Conservation (phyloP, 768 basidiomycete genomes). For the Bullera alba region DNA sequence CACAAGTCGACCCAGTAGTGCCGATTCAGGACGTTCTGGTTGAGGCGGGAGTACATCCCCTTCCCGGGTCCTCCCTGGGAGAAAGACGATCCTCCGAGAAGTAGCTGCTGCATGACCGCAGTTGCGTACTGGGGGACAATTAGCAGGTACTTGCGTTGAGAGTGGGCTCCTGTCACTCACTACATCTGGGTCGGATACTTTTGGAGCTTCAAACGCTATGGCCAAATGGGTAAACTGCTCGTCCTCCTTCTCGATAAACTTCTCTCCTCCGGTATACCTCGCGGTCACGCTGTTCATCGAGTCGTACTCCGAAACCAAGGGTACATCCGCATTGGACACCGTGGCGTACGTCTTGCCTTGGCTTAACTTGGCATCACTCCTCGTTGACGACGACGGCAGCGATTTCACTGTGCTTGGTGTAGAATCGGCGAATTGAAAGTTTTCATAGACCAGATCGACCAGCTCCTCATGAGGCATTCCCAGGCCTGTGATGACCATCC, state of each 20-base stretch:
- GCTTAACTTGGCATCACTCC: slow-evolving; percentile 16
- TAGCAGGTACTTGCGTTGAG: background rate
- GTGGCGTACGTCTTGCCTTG: slow-evolving; percentile 48
- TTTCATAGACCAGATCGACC: slow-evolving; percentile 73
- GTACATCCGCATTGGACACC: slow-evolving; percentile 19
- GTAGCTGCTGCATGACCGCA: background rate
- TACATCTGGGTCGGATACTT: slow-evolving; percentile 76
- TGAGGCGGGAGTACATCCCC: slow-evolving; percentile 96
- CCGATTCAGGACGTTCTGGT: slow-evolving; percentile 91
- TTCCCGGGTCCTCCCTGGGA: slow-evolving; percentile 82
- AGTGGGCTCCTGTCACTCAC: slow-evolving; percentile 48
- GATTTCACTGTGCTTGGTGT: slow-evolving; percentile 1
- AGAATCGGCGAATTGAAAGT: slow-evolving; percentile 60
- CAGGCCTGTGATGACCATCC: slow-evolving; percentile 90
- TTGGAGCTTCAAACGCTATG: slow-evolving; percentile 82
- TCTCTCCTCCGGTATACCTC: slow-evolving; percentile 75
- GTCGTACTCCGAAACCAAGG: slow-evolving; percentile 17
- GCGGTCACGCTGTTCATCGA: slow-evolving; percentile 38
- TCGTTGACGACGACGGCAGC: background rate
- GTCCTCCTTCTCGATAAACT: slow-evolving; percentile 44
- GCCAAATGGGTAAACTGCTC: slow-evolving; percentile 88
- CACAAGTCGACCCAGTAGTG: slow-evolving; percentile 92
- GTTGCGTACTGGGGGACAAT: background rate
- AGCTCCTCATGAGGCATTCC: slow-evolving; percentile 86
- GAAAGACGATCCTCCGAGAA: slow-evolving; percentile 3